These are phyloP conservation scores for Kluyveromyces marxianus DNA, from an alignment of 1,139 yeast species.

Conservation along the genomic window DNA sequence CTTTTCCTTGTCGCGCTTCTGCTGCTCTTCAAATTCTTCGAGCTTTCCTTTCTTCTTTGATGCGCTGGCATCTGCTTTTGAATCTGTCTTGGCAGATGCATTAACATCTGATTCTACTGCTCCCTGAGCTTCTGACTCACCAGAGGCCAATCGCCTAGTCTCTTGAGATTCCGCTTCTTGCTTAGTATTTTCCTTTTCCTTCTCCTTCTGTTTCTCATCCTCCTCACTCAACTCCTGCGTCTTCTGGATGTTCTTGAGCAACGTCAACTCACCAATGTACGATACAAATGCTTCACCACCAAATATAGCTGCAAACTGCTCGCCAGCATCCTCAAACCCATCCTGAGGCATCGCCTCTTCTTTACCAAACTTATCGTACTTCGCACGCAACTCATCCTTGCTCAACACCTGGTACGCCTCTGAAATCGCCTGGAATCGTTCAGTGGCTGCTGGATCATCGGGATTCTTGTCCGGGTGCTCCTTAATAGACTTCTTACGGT, in stretches of 20 bases:
- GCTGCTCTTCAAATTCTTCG: constrained; percentile 74
- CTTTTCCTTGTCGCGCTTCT: constrained; percentile 61
- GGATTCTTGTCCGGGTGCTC: constrained; percentile 96
- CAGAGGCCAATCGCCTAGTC: too few species aligned
- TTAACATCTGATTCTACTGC: background rate
- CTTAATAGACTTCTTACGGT: constrained; percentile 74
- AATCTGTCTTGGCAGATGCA: background rate
- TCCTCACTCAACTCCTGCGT: constrained; percentile 46
- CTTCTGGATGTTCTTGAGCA: constrained; percentile 71
- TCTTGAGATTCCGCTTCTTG: constrained; percentile 1
- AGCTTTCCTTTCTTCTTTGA: constrained; percentile 44
- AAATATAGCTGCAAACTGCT: constrained; percentile 76
- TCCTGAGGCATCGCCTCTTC: constrained; percentile 75
- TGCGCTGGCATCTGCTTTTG: background rate
- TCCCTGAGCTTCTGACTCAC: too few species aligned
- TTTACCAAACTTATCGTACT: constrained; percentile 80
- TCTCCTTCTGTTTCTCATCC: constrained; percentile 31
- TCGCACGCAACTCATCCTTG: constrained; percentile 62
- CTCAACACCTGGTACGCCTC: constrained; percentile 82
- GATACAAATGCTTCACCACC: constrained; percentile 90
- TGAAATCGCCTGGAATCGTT: constrained; percentile 43
- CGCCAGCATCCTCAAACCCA: constrained; percentile 87
- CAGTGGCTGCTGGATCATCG: constrained; percentile 65
- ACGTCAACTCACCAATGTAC: constrained; percentile 86
- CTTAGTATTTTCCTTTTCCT: constrained; percentile 24